phyloP scores from a whole-genome alignment of 768 basidiomycete species.

The Pisolithus microcarpus region DNA sequence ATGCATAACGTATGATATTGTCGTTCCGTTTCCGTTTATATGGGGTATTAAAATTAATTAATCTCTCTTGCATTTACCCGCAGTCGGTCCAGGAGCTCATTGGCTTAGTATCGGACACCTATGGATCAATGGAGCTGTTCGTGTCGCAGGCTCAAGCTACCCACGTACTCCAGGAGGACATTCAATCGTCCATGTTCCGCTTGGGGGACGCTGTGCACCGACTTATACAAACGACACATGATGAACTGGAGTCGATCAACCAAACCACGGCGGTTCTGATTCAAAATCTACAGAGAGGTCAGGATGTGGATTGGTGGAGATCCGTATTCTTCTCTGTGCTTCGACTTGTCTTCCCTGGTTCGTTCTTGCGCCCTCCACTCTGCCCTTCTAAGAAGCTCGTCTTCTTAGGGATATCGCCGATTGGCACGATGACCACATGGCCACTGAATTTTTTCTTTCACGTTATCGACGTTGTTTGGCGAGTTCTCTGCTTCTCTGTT shows the following conservation, averaged over 20 bases:
- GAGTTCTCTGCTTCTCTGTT: conserved; percentile 24
- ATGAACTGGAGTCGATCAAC: conserved; percentile 43
- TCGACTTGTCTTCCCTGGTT: conserved; percentile 17
- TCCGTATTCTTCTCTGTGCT: conserved; percentile 8
- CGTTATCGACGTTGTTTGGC: conserved; percentile 23
- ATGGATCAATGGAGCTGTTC: conserved; percentile 26
- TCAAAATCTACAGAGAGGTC: conserved; percentile 19
- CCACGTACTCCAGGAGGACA: conserved; percentile 31
- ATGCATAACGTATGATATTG: conserved; percentile 26
- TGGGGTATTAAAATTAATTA: conserved; percentile 16
- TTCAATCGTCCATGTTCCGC: conserved; percentile 27
- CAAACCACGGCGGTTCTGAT: conserved; percentile 30
- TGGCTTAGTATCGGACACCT: conserved; percentile 14
- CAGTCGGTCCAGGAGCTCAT: conserved; percentile 18
- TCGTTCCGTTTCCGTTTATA: neutral
- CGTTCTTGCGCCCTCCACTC: conserved; percentile 6
- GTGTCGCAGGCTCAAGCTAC: conserved; percentile 25
- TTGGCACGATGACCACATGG: conserved; percentile 14
- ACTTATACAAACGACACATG: conserved; percentile 33
- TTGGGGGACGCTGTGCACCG: conserved; percentile 32
- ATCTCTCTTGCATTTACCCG: conserved; percentile 2
- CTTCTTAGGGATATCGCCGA: conserved; percentile 7
- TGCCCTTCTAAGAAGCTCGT: neutral
- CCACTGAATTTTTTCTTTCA: conserved; percentile 20
- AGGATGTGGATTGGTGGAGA: conserved; percentile 17